These are phyloP conservation scores for Prunus mume DNA, from an alignment of 306 rosid species.

Conservation along the genomic window DNA sequence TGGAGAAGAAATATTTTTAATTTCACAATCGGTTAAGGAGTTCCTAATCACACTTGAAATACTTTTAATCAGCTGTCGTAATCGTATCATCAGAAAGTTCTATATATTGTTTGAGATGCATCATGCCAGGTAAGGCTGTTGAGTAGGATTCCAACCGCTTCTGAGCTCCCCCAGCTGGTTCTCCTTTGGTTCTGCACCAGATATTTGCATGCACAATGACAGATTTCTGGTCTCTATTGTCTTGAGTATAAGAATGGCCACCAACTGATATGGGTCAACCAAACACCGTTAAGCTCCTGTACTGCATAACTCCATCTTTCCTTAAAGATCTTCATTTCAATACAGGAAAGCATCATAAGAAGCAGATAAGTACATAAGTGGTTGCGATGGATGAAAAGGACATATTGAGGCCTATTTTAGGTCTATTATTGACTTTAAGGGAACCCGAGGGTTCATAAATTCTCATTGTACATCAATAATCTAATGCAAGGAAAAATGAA, in stretches of 20 bases:
- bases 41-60: neutral
- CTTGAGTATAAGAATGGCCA: conserved; percentile 10
- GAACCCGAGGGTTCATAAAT: conserved; percentile 38
- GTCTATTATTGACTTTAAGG: conserved; percentile 36
- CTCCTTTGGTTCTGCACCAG: neutral
- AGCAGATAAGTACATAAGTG: neutral
- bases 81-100: neutral
- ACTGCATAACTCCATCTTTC: conserved; percentile 35
- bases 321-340: conserved; percentile 27
- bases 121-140: neutral
- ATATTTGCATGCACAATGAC: conserved; percentile 2
- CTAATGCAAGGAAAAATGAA: neutral
- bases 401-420: conserved; percentile 27
- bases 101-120: neutral
- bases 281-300: conserved; percentile 25
- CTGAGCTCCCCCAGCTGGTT: neutral
- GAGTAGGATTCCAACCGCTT: neutral
- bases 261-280: conserved; percentile 39
- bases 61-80: conserved; percentile 5
- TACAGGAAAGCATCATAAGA: conserved; percentile 33
- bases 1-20: too few relatives aligned
- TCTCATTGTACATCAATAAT: neutral
- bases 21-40: too few relatives aligned
- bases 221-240: conserved; percentile 13
- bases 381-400: neutral